Evolutionary conservation across 192 early-diverging fungal species (phyloP), one percentile per base, ranked within the genome.

Genomic region (Irineochytrium annulatum): DNA sequence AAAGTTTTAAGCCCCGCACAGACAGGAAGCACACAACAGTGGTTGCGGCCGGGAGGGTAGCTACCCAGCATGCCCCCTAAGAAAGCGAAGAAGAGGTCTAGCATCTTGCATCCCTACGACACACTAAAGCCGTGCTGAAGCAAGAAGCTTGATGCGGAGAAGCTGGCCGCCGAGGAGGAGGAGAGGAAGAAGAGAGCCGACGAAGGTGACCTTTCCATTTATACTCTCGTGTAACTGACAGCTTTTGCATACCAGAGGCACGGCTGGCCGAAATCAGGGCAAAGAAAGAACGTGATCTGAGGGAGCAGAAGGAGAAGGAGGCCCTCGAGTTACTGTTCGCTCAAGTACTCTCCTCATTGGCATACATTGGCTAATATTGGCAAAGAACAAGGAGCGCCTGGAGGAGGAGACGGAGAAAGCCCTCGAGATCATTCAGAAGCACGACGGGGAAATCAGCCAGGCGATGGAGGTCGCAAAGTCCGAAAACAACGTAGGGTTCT

Each of bases 281-380:
- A 2, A 62, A 68, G 30, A 72, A 72, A 44, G 77, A 79, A 48
- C 53, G 46, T 34, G 77, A 79, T 45, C 39, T 65, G 19, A 55
- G 43, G 32, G 74, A 76, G 41, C 62, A 58, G 14, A 39, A 37
- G 20, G 55, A 77, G 43, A 59, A 67, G 13, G 77, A 79, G 48
- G 71, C 68, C 2, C 44, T 79, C n/a, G 73, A 79, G 60, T 53
- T 59, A 1, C 35, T 77, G 6, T 76, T 79, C 49, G 29, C n/a
- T 2, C 67, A 79, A 59, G 77, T 77, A 28, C 11, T n/a, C 34
- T 43, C 16, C 44, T 41, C 59, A 2, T 14, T 2, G 1, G 58
- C 8, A 17, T 26, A 24, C 2, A 26, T 37, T 34, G 49, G 26
- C 5, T 17, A 13, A 64, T 3, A 5, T 27, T 17, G n/a, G 20